These are phyloP conservation scores for Bromus sterilis DNA, from an alignment of 176 grass and related monocot genomes.

Conservation along the genomic window DNA sequence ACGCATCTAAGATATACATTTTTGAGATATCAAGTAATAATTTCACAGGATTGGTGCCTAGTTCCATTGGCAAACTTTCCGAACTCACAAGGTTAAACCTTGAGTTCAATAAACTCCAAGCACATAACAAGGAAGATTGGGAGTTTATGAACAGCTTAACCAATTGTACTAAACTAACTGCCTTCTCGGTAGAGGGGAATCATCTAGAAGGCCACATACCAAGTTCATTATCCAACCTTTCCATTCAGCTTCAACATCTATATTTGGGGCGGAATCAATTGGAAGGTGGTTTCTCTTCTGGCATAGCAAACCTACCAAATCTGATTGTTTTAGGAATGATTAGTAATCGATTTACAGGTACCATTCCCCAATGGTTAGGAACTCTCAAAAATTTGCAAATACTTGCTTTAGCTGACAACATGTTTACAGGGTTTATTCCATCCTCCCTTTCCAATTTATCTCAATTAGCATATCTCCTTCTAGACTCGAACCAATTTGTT, in stretches of 20 bases:
- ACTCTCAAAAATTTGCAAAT: neutral
- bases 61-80: neutral
- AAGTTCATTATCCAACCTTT: neutral
- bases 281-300: neutral
- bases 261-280: neutral
- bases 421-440: constrained; percentile 8
- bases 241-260: neutral
- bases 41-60: constrained; percentile 6
- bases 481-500: neutral
- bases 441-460: constrained; percentile 20
- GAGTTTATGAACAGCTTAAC: constrained; percentile 19
- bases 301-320: neutral
- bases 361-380: neutral
- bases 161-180: neutral
- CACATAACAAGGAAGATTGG: neutral
- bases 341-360: neutral
- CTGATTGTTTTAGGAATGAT: neutral
- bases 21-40: neutral
- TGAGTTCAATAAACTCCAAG: neutral
- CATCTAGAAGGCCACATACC: constrained; percentile 1
- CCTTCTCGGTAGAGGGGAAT: neutral
- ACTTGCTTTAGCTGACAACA: neutral
- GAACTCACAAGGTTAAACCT: neutral
- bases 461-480: neutral
- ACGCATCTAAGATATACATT: neutral